Conservation (phyloP, 169 alveolate species). For the Plasmodium fragile region DNA sequence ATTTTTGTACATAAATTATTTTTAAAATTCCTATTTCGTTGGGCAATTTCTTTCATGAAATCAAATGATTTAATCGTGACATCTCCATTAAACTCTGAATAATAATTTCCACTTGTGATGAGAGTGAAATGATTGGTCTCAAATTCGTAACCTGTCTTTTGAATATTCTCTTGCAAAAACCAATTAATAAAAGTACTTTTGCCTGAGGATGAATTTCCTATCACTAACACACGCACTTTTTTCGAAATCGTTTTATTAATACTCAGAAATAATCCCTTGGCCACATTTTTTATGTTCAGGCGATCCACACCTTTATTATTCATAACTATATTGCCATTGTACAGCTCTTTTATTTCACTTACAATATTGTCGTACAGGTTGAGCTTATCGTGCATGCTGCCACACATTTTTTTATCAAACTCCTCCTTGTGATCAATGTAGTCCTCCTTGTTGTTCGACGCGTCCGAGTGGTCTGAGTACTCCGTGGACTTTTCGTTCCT, state of each 20-base stretch:
- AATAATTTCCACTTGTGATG: conserved; percentile 80
- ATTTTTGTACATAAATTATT: conserved; percentile 79
- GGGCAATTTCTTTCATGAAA: conserved; percentile 77
- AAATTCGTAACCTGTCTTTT: conserved; percentile 85
- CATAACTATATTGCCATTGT: conserved; percentile 64
- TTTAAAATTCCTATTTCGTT: conserved; percentile 76
- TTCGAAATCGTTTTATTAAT: conserved; percentile 46
- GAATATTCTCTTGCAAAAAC: conserved; percentile 83
- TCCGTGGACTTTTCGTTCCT: conserved; percentile 43
- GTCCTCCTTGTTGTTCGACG: conserved; percentile 22
- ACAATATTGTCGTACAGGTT: conserved; percentile 50
- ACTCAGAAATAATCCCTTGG: conserved; percentile 14
- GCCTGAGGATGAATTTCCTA: conserved; percentile 89
- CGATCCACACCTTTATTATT: conserved; percentile 51
- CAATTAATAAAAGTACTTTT: conserved; percentile 87
- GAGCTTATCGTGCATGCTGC: conserved; percentile 35
- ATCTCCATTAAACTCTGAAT: conserved; percentile 79
- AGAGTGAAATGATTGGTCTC: conserved; percentile 86
- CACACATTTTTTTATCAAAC: conserved; percentile 43
- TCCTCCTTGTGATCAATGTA: conserved; percentile 16
- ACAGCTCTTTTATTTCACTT: conserved; percentile 67
- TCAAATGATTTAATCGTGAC: conserved; percentile 83
- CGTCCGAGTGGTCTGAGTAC: conserved; percentile 34
- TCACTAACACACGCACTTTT: conserved; percentile 80
- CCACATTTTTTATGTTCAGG: background rate